Base-by-base conservation (phyloP, 768 basidiomycete species). In the Suillus luteus region DNA sequence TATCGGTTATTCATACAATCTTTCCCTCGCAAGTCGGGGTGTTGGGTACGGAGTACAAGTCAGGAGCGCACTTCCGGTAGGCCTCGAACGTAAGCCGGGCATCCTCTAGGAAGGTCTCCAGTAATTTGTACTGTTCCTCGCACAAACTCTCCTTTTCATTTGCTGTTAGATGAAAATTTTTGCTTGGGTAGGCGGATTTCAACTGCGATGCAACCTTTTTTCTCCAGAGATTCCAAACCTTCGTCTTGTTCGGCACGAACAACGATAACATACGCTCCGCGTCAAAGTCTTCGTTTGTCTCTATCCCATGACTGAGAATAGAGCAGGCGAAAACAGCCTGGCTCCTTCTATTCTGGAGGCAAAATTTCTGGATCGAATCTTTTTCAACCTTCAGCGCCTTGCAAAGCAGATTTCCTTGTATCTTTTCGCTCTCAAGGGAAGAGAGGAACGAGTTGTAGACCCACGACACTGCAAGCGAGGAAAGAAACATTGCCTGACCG, bases 401-500 rank as follows among this genome's bases (percentile, higher is more conserved):
- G 55, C 64, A 63, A 35, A 73, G 60, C 9, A 74, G 46, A 1
- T 65, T 55, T 9, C 57, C 68, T 54, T 74, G 74, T 11, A 75
- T 69, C 27, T 64, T 74, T 54, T 74, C 70, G 33, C 72, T 72
- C 60, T 83, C 80, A 70, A 83, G 66, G 0, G 72, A 74, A 9
- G 76, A 76, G 35, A 79, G 71, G 54, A 71, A 78, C 1, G 74
- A 71, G 48, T 79, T 79, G 60, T 79, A 77, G 1, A 19, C 61
- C 77, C 78, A 79, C 1, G 77, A 79, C 1, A 71, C 70, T 3
- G 65, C 72, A 17, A 79, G 69, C 1, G 77, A 67, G 0, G 61
- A 51, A 35, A 78, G 62, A 63, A 78, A 79, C 73, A 78, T 64
- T 49, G 75, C 61, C 57, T 79, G 77, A 12, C 78, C 77, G 7